phyloP scores from a whole-genome alignment of 139 green algal genomes.

The Zygnema cylindricum region DNA sequence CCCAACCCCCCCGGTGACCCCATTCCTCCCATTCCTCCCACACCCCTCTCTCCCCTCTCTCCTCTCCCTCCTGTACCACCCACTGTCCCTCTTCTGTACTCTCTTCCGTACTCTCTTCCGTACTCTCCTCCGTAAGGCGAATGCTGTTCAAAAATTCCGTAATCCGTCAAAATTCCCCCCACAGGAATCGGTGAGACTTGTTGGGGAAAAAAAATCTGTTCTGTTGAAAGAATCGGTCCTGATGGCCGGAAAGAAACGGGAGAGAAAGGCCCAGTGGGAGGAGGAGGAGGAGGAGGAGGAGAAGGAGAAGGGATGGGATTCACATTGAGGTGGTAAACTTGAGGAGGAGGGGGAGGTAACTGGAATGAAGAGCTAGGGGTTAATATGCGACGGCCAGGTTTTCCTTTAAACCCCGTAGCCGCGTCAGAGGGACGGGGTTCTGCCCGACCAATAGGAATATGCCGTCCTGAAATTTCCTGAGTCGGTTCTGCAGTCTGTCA shows the following conservation, averaged over 20 bases:
- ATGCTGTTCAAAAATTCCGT: neutral
- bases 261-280: neutral
- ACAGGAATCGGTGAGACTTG: neutral
- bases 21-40: neutral
- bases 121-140: neutral
- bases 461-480: neutral
- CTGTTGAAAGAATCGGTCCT: neutral
- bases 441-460: conserved; percentile 26
- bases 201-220: neutral
- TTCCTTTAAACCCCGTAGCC: neutral
- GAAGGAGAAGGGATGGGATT: neutral
- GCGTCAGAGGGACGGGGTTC: conserved; percentile 20
- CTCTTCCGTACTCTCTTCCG: neutral
- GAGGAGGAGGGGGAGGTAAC: neutral
- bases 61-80: neutral
- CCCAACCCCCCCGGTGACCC: conserved; percentile 4
- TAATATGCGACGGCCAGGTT: neutral
- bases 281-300: neutral
- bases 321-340: neutral
- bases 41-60: conserved; percentile 8
- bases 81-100: neutral
- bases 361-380: too few relatives aligned
- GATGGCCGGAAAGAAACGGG: neutral
- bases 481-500: neutral
- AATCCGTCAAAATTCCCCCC: neutral